Evolutionary conservation across 2,329 filamentous ascomycete species (phyloP), one percentile per base, ranked within the genome.

Genomic region (Ascochyta rabiei): DNA sequence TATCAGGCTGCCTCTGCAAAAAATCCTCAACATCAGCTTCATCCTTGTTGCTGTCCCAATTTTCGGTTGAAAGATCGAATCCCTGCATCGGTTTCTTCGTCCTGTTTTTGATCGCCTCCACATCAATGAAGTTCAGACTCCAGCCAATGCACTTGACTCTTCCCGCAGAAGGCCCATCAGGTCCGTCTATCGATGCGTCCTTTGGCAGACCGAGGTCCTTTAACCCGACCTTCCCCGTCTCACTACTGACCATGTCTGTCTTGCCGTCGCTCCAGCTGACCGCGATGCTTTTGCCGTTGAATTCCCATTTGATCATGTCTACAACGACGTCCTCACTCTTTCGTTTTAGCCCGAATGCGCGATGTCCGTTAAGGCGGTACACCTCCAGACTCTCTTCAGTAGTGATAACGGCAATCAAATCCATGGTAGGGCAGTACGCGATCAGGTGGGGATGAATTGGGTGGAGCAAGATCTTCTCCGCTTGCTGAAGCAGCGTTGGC

Each of bases 191-290:
- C 28, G 43, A 39, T 16, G 48, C 46, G 16, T 40, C 37, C 24
- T 46, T 16, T 8, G 63, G 64, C 35, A 66, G 47, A 52, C 50
- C 59, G 9, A 70, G 54, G 53, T 63, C 75, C 66, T 89, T 85
- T 72, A 95, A 89, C 18, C 92, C 86, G 12, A 89, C 85, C 75
- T 93, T 96, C 73, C 87, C 89, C 64, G 86, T 93, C 72, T 95
- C 91, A 19, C 91, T 78, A 56, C 89, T 89, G 72, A 93, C 84
- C 31, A 96, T 77, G 53, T 91, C 86, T 18, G 95, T 85, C 6
- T 84, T 84, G 24, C 90, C 89, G 77, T 96, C 91, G 63, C 85
- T 91, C 86, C 91, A 96, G 40, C 87, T 91, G 13, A 95, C 85
- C 13, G 91, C 91, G 49, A 97, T 82, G 37, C 91, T 86, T 59